Base-by-base conservation (phyloP, 352 stramenopile species). In the Globisporangium apiculatum region DNA sequence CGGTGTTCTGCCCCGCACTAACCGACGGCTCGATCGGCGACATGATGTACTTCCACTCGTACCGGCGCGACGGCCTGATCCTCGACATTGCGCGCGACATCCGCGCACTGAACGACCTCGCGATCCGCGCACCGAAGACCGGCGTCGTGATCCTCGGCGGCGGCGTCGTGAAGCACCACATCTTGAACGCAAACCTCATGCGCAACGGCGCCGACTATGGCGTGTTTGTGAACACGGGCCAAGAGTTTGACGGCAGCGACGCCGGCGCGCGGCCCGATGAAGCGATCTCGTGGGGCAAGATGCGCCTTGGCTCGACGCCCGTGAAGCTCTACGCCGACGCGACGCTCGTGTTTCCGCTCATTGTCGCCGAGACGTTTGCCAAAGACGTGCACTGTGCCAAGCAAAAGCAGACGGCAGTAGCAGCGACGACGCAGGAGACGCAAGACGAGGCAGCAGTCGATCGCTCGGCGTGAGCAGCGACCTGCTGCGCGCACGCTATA, bases 41-140 rank as follows among this genome's bases (percentile, higher is more conserved):
- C 70, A 99, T 99, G 98, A 91, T 99, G n/a, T 99, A 99, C 83
- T 99, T 99, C 69, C 97, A 99, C 73, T 98, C 94, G 58, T 99
- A 99, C 84, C 98, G 98, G 68, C 89, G 97, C 18, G 86, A 93
- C 47, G 98, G 97, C 4, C 96, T 99, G 51, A 69, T 99, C 8
- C 65, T 99, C 9, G 98, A 99, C 67, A 98, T 99, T 60, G 90
- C 87, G 15, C 87, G 93, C 53, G 97, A 99, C 69, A 99, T 99
- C 65, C 94, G 96, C 40, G 71, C 69, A 36, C 97, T 99, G 62
- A 99, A 99, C 68, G 96, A 99, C 72, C 83, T 97, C 42, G 96
- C 97, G 2, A 96, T 99, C 53, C 86, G 88, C 53, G 95, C 96
- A 35, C 87, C 97, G 43, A 83, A 84, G 58, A 98, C 96, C 6